Conservation (phyloP, 768 basidiomycete genomes). For the Hericium rajendrae region DNA sequence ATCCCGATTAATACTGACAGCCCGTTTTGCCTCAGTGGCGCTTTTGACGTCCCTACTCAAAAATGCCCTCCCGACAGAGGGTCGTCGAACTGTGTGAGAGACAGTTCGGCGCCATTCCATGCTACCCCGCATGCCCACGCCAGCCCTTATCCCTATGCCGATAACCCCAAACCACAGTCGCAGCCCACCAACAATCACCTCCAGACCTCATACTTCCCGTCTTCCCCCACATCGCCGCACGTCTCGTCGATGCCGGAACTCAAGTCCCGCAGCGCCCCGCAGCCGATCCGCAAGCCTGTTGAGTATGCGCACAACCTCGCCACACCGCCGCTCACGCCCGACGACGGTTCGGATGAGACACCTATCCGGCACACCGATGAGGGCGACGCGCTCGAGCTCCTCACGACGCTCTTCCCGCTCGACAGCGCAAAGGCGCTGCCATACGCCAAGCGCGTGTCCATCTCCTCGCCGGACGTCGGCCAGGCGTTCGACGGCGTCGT, state of each 20-base stretch:
- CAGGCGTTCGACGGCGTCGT: slow-evolving; percentile 71
- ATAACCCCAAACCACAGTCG: background rate
- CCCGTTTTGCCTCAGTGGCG: slow-evolving; percentile 61
- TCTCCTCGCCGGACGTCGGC: slow-evolving; percentile 60
- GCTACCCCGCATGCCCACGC: slow-evolving; percentile 18
- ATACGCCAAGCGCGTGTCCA: slow-evolving; percentile 66
- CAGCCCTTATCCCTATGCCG: slow-evolving; percentile 6
- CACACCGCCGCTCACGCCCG: slow-evolving; percentile 78
- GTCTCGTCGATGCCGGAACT: background rate
- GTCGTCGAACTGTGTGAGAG: slow-evolving; percentile 96
- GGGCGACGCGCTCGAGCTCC: slow-evolving; percentile 66
- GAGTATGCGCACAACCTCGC: slow-evolving; percentile 28
- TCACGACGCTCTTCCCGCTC: slow-evolving; percentile 70
- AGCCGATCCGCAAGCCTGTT: slow-evolving; percentile 17
- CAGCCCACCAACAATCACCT: background rate
- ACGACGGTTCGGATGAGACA: slow-evolving; percentile 43
- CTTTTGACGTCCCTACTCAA: slow-evolving; percentile 82
- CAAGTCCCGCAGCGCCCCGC: slow-evolving; percentile 12
- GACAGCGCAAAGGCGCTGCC: slow-evolving; percentile 58
- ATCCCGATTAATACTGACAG: background rate
- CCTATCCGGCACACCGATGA: slow-evolving; percentile 4
- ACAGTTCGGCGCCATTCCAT: slow-evolving; percentile 61
- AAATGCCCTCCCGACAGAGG: slow-evolving; percentile 96
- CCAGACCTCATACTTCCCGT: background rate
- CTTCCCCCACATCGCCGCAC: background rate